Evolutionary conservation across 805 yeast species (phyloP), one percentile per base, ranked within the genome.

Genomic region (Komagataella populi): DNA sequence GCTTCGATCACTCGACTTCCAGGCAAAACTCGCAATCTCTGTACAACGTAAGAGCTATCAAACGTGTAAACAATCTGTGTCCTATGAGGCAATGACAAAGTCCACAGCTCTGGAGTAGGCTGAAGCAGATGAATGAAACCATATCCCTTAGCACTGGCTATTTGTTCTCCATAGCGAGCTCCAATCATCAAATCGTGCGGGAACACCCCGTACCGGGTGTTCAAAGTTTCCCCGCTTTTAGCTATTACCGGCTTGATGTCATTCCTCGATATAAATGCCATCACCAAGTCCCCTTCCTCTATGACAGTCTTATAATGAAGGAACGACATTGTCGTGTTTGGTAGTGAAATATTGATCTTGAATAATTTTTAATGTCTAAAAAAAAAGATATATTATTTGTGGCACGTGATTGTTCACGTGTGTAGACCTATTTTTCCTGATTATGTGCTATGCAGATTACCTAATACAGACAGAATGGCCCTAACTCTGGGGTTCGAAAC

Each of bases 11-110:
- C 95, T 53, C 79, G 69, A 0, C 88, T 76, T 1, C 91, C 90
- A 12, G 87, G 79, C 17, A 78, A 71, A 51, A 93, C 81, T 47
- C 80, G 76, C 55, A 93, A 69, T 59, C 96, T 70, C 63, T 91
- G 96, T 55, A 87, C 77, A 51, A 93, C 89, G 60, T 87, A 93
- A 24, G 95, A 80, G 2, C 96, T 85, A 64, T 93, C 99, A 7
- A 96, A 96, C 0, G 97, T 86, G 63, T 93, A 93, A 1, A 93
- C 98, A 56, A 93, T 93, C 69, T 93, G 99, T 0, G 99, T 93
- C 66, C 99, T 75, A 63, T 93, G 99, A 2, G 99, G 98, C 43
- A 93, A 70, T 0, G 97, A 87, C n/a, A 87, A 61, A 0, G 96
- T 85, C 99, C 99, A 93, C 20, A 93, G 69, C 66, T 93, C 99